Percentiles rank a stretch among this genome's conserved stretches.
phyloP scores from a whole-genome alignment of 2,329 filamentous ascomycete species.

The Achaetomium macrosporum region DNA sequence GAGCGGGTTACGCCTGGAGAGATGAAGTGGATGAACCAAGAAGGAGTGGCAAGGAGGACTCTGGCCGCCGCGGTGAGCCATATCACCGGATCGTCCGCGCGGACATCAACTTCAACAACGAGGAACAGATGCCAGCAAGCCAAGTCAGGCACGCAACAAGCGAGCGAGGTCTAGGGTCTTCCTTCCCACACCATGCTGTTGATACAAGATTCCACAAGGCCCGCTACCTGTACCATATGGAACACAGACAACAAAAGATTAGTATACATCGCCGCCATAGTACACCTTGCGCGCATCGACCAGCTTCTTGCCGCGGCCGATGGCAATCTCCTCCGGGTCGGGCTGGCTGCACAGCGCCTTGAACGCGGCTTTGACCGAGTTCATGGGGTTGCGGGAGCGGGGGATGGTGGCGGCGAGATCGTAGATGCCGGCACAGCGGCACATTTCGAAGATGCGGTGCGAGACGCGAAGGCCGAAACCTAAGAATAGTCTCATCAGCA shows the following conservation, averaged over 20 bases:
- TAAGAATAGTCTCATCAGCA: slow-evolving; percentile 33
- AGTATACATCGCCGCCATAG: slow-evolving; percentile 73
- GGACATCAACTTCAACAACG: too few species aligned
- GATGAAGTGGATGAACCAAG: too few species aligned
- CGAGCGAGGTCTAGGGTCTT: too few species aligned
- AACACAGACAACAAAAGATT: slow-evolving; percentile 22
- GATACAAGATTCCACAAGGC: slow-evolving; percentile 6
- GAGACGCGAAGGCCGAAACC: slow-evolving; percentile 93
- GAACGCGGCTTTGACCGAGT: slow-evolving; percentile 88
- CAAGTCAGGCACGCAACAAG: too few species aligned
- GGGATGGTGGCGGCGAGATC: slow-evolving; percentile 80
- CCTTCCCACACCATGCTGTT: not conserved
- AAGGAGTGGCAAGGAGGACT: too few species aligned
- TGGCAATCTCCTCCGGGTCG: slow-evolving; percentile 83
- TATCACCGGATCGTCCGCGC: too few species aligned
- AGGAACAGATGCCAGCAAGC: too few species aligned
- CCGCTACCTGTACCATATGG: not conserved
- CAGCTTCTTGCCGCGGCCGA: slow-evolving; percentile 86
- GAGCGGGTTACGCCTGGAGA: too few species aligned
- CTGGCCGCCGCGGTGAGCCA: too few species aligned
- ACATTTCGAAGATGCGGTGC: slow-evolving; percentile 90
- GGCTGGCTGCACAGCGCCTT: slow-evolving; percentile 77
- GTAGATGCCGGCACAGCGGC: slow-evolving; percentile 75
- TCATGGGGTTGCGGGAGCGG: slow-evolving; percentile 92
- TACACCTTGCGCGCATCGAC: slow-evolving; percentile 97